phyloP scores from a whole-genome alignment of 805 yeast genomes.

The Teunomyces aglyptinius region DNA sequence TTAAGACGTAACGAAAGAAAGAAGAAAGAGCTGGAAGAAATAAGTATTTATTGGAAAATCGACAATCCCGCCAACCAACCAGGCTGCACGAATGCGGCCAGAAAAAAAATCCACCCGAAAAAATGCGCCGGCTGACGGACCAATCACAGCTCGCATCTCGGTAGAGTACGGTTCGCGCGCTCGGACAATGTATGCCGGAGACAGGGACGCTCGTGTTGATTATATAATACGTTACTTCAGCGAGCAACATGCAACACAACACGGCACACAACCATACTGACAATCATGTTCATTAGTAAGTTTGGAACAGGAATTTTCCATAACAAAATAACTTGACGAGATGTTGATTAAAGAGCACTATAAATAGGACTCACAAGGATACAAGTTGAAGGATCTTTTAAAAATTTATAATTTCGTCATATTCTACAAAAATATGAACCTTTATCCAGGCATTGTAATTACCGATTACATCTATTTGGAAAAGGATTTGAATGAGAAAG shows the following conservation, averaged over 20 bases:
- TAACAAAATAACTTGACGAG: too few species aligned
- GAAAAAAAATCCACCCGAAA: conserved; percentile 3
- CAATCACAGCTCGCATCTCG: conserved; percentile 8
- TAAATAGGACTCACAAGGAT: too few species aligned
- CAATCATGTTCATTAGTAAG: too few species aligned
- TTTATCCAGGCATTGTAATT: not conserved
- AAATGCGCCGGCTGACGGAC: conserved; percentile 2
- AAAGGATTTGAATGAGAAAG: not conserved
- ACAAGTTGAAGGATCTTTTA: too few species aligned
- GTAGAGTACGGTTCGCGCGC: conserved; percentile 6
- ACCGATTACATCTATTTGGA: not conserved
- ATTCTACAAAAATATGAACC: too few species aligned
- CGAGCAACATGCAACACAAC: too few species aligned
- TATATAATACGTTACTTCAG: too few species aligned
- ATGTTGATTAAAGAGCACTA: too few species aligned
- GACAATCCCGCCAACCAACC: conserved; percentile 4
- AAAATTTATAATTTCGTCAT: too few species aligned
- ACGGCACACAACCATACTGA: too few species aligned
- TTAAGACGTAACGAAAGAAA: conserved; percentile 13
- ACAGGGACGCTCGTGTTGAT: not conserved
- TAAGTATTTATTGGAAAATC: conserved; percentile 3
- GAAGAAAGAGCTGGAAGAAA: conserved; percentile 10
- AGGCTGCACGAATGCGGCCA: conserved; percentile 2
- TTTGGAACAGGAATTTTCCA: too few species aligned
- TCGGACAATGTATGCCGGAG: conserved; percentile 4